These are phyloP conservation scores for Yarrowia bubula DNA, from an alignment of 805 yeast species.

Conservation along the genomic window DNA sequence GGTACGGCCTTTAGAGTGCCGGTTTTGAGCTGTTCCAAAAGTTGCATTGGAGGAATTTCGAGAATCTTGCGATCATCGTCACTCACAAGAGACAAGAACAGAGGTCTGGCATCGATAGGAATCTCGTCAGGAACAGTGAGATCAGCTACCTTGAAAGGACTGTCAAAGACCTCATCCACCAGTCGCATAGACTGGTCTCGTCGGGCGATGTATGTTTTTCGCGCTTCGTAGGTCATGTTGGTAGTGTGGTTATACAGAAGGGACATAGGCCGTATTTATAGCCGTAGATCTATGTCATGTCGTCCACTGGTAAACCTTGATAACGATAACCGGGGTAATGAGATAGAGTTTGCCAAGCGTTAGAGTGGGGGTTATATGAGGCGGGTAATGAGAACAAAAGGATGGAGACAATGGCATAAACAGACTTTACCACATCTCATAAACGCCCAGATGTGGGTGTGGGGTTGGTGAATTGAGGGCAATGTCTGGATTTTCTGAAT, in stretches of 20 bases:
- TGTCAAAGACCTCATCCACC: conserved; percentile 13
- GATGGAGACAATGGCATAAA: neutral
- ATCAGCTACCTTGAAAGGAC: conserved; percentile 4
- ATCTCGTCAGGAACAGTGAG: conserved; percentile 11
- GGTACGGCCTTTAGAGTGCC: conserved; percentile 41
- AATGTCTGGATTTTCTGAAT: neutral
- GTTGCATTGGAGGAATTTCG: conserved; percentile 12
- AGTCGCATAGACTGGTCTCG: conserved; percentile 8
- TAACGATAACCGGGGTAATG: conserved; percentile 19
- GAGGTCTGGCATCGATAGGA: conserved; percentile 14
- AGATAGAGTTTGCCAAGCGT: neutral
- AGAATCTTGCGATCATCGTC: conserved; percentile 1
- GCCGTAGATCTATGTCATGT: neutral
- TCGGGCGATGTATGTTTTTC: conserved; percentile 2
- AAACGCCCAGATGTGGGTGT: too few species aligned
- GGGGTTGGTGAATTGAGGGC: neutral
- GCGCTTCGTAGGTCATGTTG: conserved; percentile 13
- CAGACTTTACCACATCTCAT: neutral
- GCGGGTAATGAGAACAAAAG: neutral
- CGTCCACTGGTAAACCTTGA: conserved; percentile 2
- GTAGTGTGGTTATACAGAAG: too few species aligned
- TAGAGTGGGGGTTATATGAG: neutral
- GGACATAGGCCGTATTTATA: neutral
- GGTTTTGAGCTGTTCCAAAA: neutral
- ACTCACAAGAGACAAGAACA: neutral